A percentile compares a stretch with the other conserved stretches of the same genome.
Evolutionary conservation across 1,139 yeast genomes (phyloP).

Genomic region (Suhomyces maxii): DNA sequence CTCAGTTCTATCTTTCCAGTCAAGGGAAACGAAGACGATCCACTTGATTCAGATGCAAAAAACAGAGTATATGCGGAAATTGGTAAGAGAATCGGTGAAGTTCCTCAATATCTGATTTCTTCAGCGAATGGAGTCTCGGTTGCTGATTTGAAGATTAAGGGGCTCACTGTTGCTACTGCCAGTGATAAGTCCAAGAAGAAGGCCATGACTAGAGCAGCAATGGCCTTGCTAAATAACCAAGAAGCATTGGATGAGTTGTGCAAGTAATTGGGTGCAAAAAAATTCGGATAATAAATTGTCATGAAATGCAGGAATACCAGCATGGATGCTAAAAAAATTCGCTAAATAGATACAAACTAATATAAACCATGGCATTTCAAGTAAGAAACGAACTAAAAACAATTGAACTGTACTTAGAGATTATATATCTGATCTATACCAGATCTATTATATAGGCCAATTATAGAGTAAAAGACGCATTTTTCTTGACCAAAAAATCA

Average conservation of each 20-base stretch:
- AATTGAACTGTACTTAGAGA: too few relatives aligned
- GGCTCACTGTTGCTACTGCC: slow-evolving; percentile 37
- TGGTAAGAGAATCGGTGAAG: slow-evolving; percentile 37
- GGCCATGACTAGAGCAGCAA: slow-evolving; percentile 51
- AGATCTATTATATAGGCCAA: too few relatives aligned
- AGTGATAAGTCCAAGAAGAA: slow-evolving; percentile 42
- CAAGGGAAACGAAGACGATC: slow-evolving; percentile 24
- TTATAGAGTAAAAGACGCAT: too few relatives aligned
- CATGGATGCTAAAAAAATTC: too few relatives aligned
- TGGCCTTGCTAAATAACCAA: slow-evolving; percentile 39
- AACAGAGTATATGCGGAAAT: slow-evolving; percentile 46
- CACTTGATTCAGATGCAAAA: slow-evolving; percentile 37
- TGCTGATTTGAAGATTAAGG: slow-evolving; percentile 40
- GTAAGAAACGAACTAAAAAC: too few relatives aligned
- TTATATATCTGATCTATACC: too few relatives aligned
- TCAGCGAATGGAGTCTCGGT: slow-evolving; percentile 30
- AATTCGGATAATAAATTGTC: too few relatives aligned
- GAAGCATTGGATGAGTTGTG: slow-evolving; percentile 24
- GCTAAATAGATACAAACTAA: too few relatives aligned
- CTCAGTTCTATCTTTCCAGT: slow-evolving; percentile 28
- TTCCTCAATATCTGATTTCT: slow-evolving; percentile 43
- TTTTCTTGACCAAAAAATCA: too few relatives aligned
- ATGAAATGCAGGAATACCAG: too few relatives aligned
- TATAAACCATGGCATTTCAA: too few relatives aligned
- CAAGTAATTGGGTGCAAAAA: slow-evolving; percentile 1